Conservation (phyloP, 1,284 basidiomycete genomes). For the Fomes fomentarius region DNA sequence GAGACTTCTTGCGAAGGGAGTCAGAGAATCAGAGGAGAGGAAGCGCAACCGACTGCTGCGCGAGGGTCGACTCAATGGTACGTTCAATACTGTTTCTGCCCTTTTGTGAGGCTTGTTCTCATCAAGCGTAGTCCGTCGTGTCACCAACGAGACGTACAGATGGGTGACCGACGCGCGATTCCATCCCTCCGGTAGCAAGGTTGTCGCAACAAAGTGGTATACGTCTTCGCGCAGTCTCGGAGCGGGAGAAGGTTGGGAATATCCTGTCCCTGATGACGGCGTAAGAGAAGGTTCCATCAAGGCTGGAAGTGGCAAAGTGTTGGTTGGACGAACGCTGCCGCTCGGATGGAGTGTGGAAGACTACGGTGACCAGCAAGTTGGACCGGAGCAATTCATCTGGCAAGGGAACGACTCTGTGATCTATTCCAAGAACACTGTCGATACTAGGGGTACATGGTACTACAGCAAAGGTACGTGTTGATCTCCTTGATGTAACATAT, state of each 20-base stretch:
- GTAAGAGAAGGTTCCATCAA: conserved; percentile 35
- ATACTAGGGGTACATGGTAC: conserved; percentile 50
- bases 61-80: conserved; percentile 63
- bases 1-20: conserved; percentile 47
- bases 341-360: conserved; percentile 57
- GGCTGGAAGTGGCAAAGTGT: conserved; percentile 53
- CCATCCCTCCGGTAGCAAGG: conserved; percentile 60
- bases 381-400: conserved; percentile 73
- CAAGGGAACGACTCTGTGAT: conserved; percentile 57
- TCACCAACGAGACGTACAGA: conserved; percentile 76
- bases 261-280: conserved; percentile 44
- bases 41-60: conserved; percentile 51
- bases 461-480: conserved; percentile 62
- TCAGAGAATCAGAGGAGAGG: conserved; percentile 51
- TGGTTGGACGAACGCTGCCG: conserved; percentile 60
- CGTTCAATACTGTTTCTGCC: conserved; percentile 22
- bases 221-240: conserved; percentile 62
- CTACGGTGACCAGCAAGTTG: conserved; percentile 71
- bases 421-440: conserved; percentile 64
- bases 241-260: conserved; percentile 76
- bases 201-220: conserved; percentile 79
- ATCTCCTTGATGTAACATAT: not conserved
- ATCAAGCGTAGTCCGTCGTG: conserved; percentile 49
- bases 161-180: conserved; percentile 71
- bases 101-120: not conserved